Base-by-base conservation (phyloP, 1,139 yeast genomes). In the Magnusiomyces fungicola region DNA sequence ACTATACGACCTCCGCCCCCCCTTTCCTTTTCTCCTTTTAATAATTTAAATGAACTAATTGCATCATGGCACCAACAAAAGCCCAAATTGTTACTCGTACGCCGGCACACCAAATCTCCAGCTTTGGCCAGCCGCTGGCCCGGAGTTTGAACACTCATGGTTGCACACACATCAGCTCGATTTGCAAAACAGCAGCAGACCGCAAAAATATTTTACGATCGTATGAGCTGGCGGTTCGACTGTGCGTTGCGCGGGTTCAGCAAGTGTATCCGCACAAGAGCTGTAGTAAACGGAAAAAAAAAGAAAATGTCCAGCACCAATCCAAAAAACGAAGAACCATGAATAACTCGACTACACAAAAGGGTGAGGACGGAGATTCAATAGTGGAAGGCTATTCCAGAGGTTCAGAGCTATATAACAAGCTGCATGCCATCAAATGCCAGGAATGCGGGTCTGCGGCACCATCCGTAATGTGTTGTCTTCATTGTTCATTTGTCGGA, bases 401-500 rank as follows among this genome's bases (percentile, higher is more conserved):
- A 10, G 12, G 5, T 9, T 18, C 24, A 19, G 12, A 19, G 5
- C 24, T 37, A 9, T 12, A 19, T 18, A 37, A 25, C 25, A 37
- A 37, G 22, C n/a, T 37, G n/a, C 25, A 39, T 41, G 32, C 24
- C 36, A 16, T 38, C 25, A 23, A 36, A 36, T 42, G 49, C 22
- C 48, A 47, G 7, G 49, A 39, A 12, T 56, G 59, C 41, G 49
- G 50, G 23, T 30, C 50, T 12, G 44, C 51, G 37, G 51, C 46
- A 4, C 32, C 50, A 16, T 34, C 50, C 6, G 42, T 49, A 3
- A 33, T 77, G 57, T 76, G 84, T 69, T 89, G 97, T 66, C 68
- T 89, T 45, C 94, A 87, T 61, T 89, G 97, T 63, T 83, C 92
- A 1, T 81, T 79, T 60, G 80, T 84, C 49, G 95, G 95, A 1